Evolutionary conservation across 768 basidiomycete genomes (phyloP), one percentile per base, ranked within the genome.

Genomic region (Amanita molliuscula): DNA sequence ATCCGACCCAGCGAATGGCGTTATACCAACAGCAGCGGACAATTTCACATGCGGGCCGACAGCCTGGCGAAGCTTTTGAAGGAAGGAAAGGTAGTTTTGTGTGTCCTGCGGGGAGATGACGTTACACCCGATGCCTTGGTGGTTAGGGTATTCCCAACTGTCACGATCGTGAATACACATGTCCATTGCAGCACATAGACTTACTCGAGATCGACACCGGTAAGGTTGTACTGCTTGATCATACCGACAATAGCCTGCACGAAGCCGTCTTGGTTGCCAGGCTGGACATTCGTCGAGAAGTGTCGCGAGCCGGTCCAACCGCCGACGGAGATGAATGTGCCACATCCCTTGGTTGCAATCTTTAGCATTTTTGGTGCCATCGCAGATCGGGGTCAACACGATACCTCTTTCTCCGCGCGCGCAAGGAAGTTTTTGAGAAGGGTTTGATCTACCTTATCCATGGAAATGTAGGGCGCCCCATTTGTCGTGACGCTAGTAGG

Each of bases 121-220:
- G 62, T 95, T 96, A 56, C 87, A 87, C 1, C 78, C 78, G 1
- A 84, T 71, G 29, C 90, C 89, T 45, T 71, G 65, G 4, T 64
- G 56, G 48, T 73, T 77, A 1, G 92, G 91, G 60, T 85, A 92
- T 65, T 95, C 92, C 90, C 91, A 94, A 58, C 75, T 75, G 47
- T 52, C 34, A 42, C 26, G 26, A 36, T 33, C 8, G 21, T 26
- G 26, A 43, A 13, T 29, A 40, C n/a, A 33, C 21, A 18, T 29
- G 18, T 31, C 15, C 6, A 20, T 20, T 26, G 9, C n/a, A 3
- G 20, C 25, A 36, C 11, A 47, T 28, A 26, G n/a, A 59, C 70
- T 47, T 53, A 73, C 73, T 75, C 73, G 42, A 75, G 70, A 48
- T 82, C 76, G 44, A 86, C 62, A 11, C 82, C 81, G 52, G 81